phyloP scores from a whole-genome alignment of 2,329 filamentous ascomycete genomes.

The Mycogone perniciosa region DNA sequence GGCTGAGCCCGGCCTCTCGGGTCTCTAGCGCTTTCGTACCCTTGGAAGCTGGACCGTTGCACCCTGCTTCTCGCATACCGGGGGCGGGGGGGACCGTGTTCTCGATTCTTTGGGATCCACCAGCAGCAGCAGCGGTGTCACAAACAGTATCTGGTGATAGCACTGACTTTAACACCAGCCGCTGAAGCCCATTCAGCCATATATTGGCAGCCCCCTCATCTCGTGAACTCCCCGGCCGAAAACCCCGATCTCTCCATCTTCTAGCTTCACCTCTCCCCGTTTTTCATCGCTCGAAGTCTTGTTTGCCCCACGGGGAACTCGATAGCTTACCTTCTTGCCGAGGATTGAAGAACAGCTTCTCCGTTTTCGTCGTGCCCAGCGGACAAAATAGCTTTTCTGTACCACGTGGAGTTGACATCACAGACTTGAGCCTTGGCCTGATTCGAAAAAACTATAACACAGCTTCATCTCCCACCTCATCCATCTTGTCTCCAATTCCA shows the following conservation, averaged over 20 bases:
- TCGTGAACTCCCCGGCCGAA: conserved; percentile 4
- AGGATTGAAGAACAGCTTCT: no score
- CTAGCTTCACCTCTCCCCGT: conserved; percentile 1
- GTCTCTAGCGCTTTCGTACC: not conserved
- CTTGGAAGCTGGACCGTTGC: not conserved
- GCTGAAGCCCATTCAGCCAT: no score
- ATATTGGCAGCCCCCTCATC: conserved; percentile 3
- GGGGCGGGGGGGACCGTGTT: conserved; percentile 13
- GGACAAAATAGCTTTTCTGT: not conserved
- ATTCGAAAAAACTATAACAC: conserved; percentile 6
- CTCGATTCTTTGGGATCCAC: conserved; percentile 10
- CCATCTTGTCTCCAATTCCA: not conserved
- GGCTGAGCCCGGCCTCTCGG: conserved; percentile 4
- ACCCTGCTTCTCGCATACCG: conserved; percentile 1
- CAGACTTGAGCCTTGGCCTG: not conserved
- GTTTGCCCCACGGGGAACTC: conserved; percentile 3
- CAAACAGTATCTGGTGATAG: conserved; percentile 8
- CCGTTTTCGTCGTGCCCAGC: no score
- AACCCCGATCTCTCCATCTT: not conserved
- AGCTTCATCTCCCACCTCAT: conserved; percentile 4
- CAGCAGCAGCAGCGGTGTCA: conserved; percentile 5
- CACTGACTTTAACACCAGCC: not conserved
- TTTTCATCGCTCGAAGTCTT: not conserved
- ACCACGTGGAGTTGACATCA: conserved; percentile 1
- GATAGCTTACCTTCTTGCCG: not conserved